These are phyloP conservation scores for Eucalyptus albens DNA, from an alignment of 345 rosid genomes.

Conservation along the genomic window DNA sequence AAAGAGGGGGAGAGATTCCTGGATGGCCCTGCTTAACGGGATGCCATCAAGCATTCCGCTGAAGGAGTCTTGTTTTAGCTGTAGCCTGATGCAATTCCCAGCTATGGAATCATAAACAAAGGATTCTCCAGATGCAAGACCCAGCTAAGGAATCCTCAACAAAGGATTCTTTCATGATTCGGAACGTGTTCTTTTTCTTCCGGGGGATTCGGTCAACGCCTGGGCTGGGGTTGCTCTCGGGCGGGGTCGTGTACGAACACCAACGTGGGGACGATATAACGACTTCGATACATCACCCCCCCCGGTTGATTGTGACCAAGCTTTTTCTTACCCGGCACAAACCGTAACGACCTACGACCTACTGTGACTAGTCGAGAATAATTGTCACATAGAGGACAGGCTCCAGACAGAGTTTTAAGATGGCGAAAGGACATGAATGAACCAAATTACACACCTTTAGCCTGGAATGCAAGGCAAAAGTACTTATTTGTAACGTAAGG, in stretches of 20 bases:
- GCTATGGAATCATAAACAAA: not conserved
- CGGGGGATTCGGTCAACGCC: not conserved
- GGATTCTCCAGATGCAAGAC: not conserved
- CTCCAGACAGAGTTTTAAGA: too few species aligned
- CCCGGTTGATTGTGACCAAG: not conserved
- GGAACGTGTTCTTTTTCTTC: not conserved
- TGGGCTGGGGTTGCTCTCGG: not conserved
- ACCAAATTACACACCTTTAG: too few species aligned
- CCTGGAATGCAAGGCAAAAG: not conserved
- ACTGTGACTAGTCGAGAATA: too few species aligned
- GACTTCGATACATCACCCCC: not conserved
- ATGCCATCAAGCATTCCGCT: not conserved
- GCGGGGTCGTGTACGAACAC: not conserved
- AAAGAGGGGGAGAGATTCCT: not conserved
- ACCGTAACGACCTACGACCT: not conserved
- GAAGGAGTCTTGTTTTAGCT: not conserved
- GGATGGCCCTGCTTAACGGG: not conserved
- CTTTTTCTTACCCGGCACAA: not conserved
- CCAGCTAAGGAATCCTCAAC: not conserved
- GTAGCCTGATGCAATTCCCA: not conserved
- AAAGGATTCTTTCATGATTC: not conserved
- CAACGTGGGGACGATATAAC: not conserved
- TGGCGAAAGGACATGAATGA: too few species aligned
- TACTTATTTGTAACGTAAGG: too few species aligned
- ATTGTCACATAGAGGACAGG: not conserved